Evolutionary conservation across 352 stramenopile genomes (phyloP), one percentile per base, ranked within the genome.

Genomic region (Globisporangium heterothallicum): DNA sequence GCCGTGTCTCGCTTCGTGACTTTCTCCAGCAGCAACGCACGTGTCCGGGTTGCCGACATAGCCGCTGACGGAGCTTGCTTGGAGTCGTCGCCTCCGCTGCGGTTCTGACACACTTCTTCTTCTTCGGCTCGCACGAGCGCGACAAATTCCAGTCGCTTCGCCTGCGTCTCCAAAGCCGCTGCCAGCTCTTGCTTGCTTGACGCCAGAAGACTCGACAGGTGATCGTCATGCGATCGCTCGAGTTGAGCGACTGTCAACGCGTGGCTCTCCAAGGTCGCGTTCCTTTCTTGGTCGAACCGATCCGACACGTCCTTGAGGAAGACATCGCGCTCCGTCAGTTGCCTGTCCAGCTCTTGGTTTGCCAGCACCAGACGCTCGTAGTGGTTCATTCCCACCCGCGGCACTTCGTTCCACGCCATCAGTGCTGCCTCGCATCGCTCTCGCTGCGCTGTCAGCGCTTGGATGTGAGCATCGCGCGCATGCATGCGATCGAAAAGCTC

Each of bases 1-100:
- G 61, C 51, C n/a, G 75, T 78, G 53, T 89, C 74, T 12, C 78
- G 64, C 51, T 80, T 82, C 2, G 72, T 72, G 32, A 89, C 48
- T 6, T 64, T 70, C 19, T 83, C 74, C 19, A 89, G 57, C 10
- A 84, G 29, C n/a, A 66, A 27, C 0, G 60, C 69, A 10, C 67
- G 61, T 14, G 57, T 53, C 27, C 71, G 59, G 25, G 45, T 38
- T 18, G 47, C 47, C 24, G 52, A 62, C 16, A 52, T 22, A 29
- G 43, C 49, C 21, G 36, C 24, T 4, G 29, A 36, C 7, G 44
- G 35, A 4, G 45, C 59, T 2, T 26, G 7, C 14, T 49, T 26
- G 1, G 49, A 52, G 14, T 30, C 16, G 19, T 22, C 18, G 8
- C 12, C 22, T 10, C 42, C 45, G 3, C 14, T 8, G 19, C 53